Evolutionary conservation across 208 protist species (phyloP).

Genomic region (Crithidia acanthocephali): DNA sequence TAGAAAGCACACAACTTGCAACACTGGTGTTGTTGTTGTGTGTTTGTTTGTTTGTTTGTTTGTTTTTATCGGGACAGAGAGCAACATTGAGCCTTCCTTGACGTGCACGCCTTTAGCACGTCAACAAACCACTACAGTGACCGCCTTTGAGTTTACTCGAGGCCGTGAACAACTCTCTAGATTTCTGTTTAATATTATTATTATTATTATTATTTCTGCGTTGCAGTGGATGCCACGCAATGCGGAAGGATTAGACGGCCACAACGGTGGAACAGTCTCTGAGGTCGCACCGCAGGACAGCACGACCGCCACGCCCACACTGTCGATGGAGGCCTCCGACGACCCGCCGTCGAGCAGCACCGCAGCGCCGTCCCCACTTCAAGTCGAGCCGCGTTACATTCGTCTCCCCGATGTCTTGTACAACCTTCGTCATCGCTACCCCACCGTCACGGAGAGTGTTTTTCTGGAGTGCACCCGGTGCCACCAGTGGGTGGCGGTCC

Average conservation of each 20-base stretch:
- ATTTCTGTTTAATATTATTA: too few species aligned
- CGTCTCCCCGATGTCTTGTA: slow-evolving; percentile 55
- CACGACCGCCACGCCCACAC: not conserved
- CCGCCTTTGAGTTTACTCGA: too few species aligned
- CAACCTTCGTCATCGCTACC: slow-evolving; percentile 55
- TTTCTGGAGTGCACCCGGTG: slow-evolving; percentile 77
- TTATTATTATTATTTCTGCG: too few species aligned
- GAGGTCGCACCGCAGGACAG: not conserved
- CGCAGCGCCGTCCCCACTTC: not conserved
- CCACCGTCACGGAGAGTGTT: slow-evolving; percentile 60
- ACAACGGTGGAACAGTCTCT: not conserved
- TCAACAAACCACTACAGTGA: too few species aligned
- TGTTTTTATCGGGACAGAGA: too few species aligned
- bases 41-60: too few species aligned
- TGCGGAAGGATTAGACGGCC: not conserved
- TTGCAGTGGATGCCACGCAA: not conserved
- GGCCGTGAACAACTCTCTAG: too few species aligned
- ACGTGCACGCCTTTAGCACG: too few species aligned
- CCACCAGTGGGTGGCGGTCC: slow-evolving; percentile 71
- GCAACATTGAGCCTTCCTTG: too few species aligned
- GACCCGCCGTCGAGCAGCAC: not conserved
- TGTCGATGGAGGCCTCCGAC: too few species aligned
- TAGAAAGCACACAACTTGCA: too few species aligned
- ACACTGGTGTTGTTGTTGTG: too few species aligned
- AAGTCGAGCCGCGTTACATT: slow-evolving; percentile 56